These are phyloP conservation scores for Allium fistulosum DNA, from an alignment of 106 monocot genomes.

Conservation along the genomic window DNA sequence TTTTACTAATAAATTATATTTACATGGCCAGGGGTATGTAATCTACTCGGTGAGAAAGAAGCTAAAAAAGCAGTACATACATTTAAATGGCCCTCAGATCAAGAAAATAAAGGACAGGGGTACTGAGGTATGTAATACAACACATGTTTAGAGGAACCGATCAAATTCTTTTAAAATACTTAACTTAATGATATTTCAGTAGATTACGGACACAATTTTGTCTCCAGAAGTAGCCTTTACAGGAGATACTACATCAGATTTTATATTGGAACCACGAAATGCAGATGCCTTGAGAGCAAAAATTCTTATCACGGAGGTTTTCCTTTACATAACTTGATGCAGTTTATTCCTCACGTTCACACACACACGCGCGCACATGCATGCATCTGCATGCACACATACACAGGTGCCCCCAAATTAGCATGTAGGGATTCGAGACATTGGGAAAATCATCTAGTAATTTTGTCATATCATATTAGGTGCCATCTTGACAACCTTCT, in stretches of 20 bases:
- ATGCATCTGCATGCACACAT: neutral
- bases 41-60: conserved; percentile 87
- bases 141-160: neutral
- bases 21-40: conserved; percentile 72
- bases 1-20: too few species aligned
- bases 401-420: neutral
- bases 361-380: too few species aligned
- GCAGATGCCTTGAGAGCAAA: conserved; percentile 98
- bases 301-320: conserved; percentile 91
- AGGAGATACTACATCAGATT: conserved; percentile 94
- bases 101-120: conserved; percentile 85
- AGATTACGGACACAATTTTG: conserved; percentile 95
- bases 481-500: too few species aligned
- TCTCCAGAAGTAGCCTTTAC: conserved; percentile 95
- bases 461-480: neutral
- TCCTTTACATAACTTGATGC: neutral
- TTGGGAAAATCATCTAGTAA: neutral
- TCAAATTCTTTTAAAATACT: neutral
- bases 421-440: neutral
- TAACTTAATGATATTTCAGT: conserved; percentile 6
- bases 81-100: conserved; percentile 73
- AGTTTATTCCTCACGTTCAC: too few species aligned
- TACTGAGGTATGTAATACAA: conserved; percentile 49
- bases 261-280: conserved; percentile 87
- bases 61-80: conserved; percentile 85